Evolutionary conservation across 2,329 filamentous ascomycete genomes (phyloP).

Genomic region (Sarocladium brachiariae): DNA sequence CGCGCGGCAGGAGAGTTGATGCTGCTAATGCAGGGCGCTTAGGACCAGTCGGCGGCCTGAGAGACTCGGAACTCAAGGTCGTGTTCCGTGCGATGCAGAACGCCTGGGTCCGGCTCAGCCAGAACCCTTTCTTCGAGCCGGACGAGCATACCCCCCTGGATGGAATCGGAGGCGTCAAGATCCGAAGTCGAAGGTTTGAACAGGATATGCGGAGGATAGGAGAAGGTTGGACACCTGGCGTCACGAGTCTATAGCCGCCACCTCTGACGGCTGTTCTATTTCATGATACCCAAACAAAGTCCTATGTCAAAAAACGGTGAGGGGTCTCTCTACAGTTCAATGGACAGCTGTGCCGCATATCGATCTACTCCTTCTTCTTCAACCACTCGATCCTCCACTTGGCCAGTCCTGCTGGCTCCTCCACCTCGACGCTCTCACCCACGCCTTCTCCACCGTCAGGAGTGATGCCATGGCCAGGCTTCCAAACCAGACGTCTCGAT

Average conservation of each 20-base stretch:
- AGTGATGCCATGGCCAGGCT: conserved; percentile 10
- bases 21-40: conserved; percentile 11
- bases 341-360: no score
- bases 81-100: conserved; percentile 88
- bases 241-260: conserved; percentile 47
- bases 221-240: conserved; percentile 73
- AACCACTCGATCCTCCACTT: conserved; percentile 30
- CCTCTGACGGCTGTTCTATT: neutral
- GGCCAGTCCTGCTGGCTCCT: conserved; percentile 32
- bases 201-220: conserved; percentile 82
- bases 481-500: conserved; percentile 16
- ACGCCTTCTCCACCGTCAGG: conserved; percentile 21
- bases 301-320: neutral
- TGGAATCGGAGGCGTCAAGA: conserved; percentile 56
- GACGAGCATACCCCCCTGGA: conserved; percentile 66
- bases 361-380: conserved; percentile 17
- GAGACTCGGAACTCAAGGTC: conserved; percentile 81
- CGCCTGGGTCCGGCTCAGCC: conserved; percentile 81
- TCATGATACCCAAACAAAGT: neutral
- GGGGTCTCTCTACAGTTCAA: neutral
- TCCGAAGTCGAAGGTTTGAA: conserved; percentile 74
- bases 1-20: conserved; percentile 60
- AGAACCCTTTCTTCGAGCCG: conserved; percentile 92
- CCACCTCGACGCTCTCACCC: conserved; percentile 27
- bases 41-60: conserved; percentile 50